Evolutionary conservation across 768 basidiomycete species (phyloP).

Genomic region (Agaricus subrufescens): DNA sequence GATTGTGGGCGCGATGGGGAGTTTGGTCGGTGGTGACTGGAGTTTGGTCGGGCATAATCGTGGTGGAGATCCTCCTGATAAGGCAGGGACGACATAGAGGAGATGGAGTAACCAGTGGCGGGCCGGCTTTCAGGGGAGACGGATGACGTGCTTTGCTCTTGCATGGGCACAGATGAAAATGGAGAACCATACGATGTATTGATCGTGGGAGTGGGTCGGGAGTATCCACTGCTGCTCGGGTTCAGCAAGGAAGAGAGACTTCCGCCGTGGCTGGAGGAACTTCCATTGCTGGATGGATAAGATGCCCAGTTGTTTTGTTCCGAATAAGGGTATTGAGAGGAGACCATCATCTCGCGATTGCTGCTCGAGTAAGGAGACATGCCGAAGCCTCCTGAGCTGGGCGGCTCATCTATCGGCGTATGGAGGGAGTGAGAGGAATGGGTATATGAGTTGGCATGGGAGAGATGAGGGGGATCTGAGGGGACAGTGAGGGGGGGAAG

Average conservation of each 20-base stretch:
- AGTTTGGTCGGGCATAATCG: constrained; percentile 71
- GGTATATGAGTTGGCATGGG: constrained; percentile 46
- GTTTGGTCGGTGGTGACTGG: constrained; percentile 71
- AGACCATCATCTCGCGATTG: constrained; percentile 45
- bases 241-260: constrained; percentile 78
- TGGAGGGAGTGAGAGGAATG: constrained; percentile 60
- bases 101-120: constrained; percentile 81
- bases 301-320: constrained; percentile 54
- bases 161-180: constrained; percentile 67
- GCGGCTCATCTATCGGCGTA: constrained; percentile 63
- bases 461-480: constrained; percentile 61
- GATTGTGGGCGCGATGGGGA: constrained; percentile 66
- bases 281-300: constrained; percentile 39
- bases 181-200: constrained; percentile 69
- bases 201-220: constrained; percentile 64
- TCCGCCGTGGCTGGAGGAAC: constrained; percentile 61
- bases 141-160: constrained; percentile 65
- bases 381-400: constrained; percentile 40
- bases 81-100: constrained; percentile 71
- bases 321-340: constrained; percentile 48
- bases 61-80: constrained; percentile 54
- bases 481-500: constrained; percentile 84
- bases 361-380: constrained; percentile 40
- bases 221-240: constrained; percentile 54
- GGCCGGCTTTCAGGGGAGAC: constrained; percentile 84